Percentiles rank a stretch among this genome's conserved stretches.
Conservation (phyloP, 2,329 filamentous ascomycete genomes). For the Aureobasidium mangrovei region DNA sequence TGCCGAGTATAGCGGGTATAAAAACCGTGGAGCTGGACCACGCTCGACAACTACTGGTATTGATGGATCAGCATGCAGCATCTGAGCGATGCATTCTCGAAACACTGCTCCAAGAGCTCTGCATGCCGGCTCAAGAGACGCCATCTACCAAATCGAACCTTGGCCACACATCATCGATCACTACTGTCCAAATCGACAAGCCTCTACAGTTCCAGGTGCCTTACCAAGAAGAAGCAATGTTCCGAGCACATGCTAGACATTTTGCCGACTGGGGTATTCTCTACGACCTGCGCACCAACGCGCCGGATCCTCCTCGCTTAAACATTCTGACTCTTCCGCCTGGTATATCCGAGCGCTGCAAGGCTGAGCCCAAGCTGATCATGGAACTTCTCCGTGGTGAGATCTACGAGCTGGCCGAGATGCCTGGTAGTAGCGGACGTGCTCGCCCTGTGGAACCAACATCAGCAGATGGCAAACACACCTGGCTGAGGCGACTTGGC, state of each 20-base stretch:
- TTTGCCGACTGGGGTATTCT: slow-evolving; percentile 69
- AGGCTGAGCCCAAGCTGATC: slow-evolving; percentile 59
- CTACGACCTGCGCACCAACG: slow-evolving; percentile 42
- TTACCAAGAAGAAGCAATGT: slow-evolving; percentile 48
- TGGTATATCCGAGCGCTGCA: slow-evolving; percentile 67
- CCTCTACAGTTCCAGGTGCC: slow-evolving; percentile 59
- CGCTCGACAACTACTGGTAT: slow-evolving; percentile 43
- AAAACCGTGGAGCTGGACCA: background rate
- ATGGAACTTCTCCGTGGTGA: slow-evolving; percentile 68
- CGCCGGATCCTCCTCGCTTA: slow-evolving; percentile 13
- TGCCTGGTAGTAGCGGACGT: background rate
- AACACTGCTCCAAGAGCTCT: slow-evolving; percentile 53
- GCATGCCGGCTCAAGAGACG: slow-evolving; percentile 23
- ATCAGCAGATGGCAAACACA: slow-evolving; percentile 12
- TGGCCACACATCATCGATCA: slow-evolving; percentile 25
- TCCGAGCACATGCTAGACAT: slow-evolving; percentile 45
- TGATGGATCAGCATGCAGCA: slow-evolving; percentile 91
- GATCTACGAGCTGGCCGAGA: slow-evolving; percentile 56
- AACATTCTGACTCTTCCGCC: slow-evolving; percentile 55
- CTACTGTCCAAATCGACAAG: slow-evolving; percentile 33
- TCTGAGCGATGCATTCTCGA: slow-evolving; percentile 84
- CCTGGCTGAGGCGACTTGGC: slow-evolving; percentile 56
- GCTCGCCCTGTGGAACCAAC: background rate
- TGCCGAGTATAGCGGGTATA: slow-evolving; percentile 26
- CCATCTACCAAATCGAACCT: slow-evolving; percentile 24